Conservation (phyloP, 768 basidiomycete genomes). For the Psilocybe subaeruginosa region DNA sequence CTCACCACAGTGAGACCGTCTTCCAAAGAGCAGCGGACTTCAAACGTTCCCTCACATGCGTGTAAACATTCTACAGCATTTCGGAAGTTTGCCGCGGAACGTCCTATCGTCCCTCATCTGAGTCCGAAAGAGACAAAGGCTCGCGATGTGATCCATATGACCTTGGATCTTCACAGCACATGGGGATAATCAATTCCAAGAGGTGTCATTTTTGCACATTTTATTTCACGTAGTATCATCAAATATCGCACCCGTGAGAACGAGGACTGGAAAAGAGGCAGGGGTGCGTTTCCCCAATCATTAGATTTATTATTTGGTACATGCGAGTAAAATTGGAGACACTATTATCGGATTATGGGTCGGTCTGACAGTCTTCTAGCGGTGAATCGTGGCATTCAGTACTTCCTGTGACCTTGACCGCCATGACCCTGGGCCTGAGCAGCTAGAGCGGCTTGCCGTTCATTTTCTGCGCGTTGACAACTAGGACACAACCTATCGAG, state of each 20-base stretch:
- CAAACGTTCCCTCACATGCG: conserved; percentile 6
- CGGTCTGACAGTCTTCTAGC: not conserved
- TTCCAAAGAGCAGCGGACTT: conserved; percentile 6
- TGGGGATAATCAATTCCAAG: conserved; percentile 15
- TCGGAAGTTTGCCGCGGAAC: conserved; percentile 21
- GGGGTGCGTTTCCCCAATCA: not conserved
- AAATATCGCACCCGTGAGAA: conserved; percentile 3
- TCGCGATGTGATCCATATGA: conserved; percentile 23
- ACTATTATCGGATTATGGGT: conserved; percentile 4
- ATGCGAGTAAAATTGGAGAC: not conserved
- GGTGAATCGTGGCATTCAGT: not conserved
- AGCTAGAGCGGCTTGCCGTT: conserved; percentile 7
- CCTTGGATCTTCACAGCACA: conserved; percentile 13
- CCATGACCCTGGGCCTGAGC: conserved; percentile 9
- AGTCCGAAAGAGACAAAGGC: conserved; percentile 18
- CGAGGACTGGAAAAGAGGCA: not conserved
- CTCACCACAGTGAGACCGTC: conserved; percentile 1
- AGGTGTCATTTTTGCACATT: conserved; percentile 12
- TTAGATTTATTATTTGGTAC: not conserved
- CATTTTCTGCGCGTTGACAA: conserved; percentile 26
- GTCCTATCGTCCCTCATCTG: conserved; percentile 24
- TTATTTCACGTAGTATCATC: conserved; percentile 10
- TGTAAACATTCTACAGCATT: conserved; percentile 3
- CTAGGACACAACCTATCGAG: conserved; percentile 27
- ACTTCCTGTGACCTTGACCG: conserved; percentile 1